phyloP scores from a whole-genome alignment of 1,284 basidiomycete genomes.

The Moesziomyces parantarcticus region DNA sequence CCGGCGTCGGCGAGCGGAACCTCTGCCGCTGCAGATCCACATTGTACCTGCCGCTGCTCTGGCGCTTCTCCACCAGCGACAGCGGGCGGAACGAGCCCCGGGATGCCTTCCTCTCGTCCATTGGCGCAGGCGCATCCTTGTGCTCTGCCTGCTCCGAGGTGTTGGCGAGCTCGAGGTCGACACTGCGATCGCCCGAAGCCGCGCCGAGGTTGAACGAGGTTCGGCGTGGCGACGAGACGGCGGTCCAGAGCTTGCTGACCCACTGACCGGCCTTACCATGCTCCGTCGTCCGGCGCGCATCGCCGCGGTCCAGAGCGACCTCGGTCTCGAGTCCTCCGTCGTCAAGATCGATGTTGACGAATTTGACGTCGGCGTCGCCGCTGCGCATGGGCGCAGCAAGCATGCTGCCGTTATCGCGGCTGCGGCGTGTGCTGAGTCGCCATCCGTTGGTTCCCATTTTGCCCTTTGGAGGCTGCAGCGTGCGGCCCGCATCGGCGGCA shows the following conservation, averaged over 20 bases:
- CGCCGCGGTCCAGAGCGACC: slow-evolving; percentile 10
- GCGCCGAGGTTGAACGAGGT: slow-evolving; percentile 18
- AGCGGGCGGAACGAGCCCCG: slow-evolving; percentile 33
- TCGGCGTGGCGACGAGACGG: slow-evolving; percentile 23
- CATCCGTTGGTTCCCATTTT: slow-evolving; percentile 32
- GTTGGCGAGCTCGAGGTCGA: slow-evolving; percentile 32
- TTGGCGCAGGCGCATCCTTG: neutral
- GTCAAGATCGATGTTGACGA: slow-evolving; percentile 46
- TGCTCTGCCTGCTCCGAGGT: slow-evolving; percentile 2
- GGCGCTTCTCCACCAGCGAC: slow-evolving; percentile 37
- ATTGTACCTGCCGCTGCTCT: slow-evolving; percentile 29
- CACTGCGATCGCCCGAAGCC: slow-evolving; percentile 18
- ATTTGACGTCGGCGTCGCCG: slow-evolving; percentile 28
- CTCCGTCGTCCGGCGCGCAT: slow-evolving; percentile 4
- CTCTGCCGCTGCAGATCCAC: slow-evolving; percentile 14
- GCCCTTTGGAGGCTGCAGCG: slow-evolving; percentile 14
- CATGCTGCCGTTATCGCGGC: slow-evolving; percentile 16
- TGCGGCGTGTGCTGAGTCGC: slow-evolving; percentile 25
- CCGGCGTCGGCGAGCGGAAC: slow-evolving; percentile 35
- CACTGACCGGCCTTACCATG: slow-evolving; percentile 23
- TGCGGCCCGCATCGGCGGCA: slow-evolving; percentile 1
- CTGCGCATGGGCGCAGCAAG: slow-evolving; percentile 22
- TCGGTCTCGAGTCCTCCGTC: slow-evolving; percentile 29
- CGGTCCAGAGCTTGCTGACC: slow-evolving; percentile 45
- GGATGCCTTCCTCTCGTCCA: slow-evolving; percentile 16